Evolutionary conservation across 2,329 filamentous ascomycete genomes (phyloP).

Genomic region (Colletotrichum melonis): DNA sequence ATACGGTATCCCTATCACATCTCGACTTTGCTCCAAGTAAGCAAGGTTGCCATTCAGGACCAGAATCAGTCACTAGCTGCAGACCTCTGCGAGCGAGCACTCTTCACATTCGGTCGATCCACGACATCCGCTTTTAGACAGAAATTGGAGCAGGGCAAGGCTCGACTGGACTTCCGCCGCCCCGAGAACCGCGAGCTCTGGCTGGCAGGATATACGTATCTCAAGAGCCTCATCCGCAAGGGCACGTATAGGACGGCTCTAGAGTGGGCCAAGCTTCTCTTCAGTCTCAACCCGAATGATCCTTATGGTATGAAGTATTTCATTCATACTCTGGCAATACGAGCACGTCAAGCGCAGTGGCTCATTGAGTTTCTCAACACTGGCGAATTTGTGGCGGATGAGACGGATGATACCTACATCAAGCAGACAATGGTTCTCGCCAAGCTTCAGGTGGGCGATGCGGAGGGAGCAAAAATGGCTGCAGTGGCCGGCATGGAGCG

Average conservation of each 20-base stretch:
- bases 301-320: conserved; percentile 86
- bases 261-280: conserved; percentile 90
- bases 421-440: conserved; percentile 83
- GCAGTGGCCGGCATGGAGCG: conserved; percentile 76
- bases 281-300: conserved; percentile 80
- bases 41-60: conserved; percentile 91
- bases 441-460: conserved; percentile 73
- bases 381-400: conserved; percentile 51
- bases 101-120: conserved; percentile 94
- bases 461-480: conserved; percentile 70
- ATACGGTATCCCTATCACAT: conserved; percentile 79
- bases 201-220: conserved; percentile 89
- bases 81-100: conserved; percentile 88
- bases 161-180: conserved; percentile 81
- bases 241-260: conserved; percentile 94
- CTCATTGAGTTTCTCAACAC: conserved; percentile 75
- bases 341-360: conserved; percentile 80
- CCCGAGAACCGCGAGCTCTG: conserved; percentile 94
- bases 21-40: conserved; percentile 92
- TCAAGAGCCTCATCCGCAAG: conserved; percentile 85
- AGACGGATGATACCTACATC: conserved; percentile 71
- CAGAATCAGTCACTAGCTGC: conserved; percentile 87
- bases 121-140: conserved; percentile 85
- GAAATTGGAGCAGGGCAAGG: conserved; percentile 80
- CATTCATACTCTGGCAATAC: conserved; percentile 86